Base-by-base conservation (phyloP, 768 basidiomycete genomes). In the Calocybe gangraenosa region DNA sequence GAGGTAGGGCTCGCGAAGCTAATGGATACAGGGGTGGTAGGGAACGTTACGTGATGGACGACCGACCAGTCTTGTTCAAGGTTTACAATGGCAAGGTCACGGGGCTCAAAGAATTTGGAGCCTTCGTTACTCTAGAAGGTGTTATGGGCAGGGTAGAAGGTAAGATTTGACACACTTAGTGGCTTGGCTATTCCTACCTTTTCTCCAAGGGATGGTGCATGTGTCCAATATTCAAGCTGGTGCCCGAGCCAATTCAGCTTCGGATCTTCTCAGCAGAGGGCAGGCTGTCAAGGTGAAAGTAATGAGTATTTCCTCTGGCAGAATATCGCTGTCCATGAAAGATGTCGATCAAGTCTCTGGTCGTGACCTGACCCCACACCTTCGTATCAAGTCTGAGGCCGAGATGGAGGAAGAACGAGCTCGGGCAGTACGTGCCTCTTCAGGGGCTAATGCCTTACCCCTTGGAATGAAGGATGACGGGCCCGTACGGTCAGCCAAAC, bases 271-370 rank as follows among this genome's bases (percentile, higher is more conserved):
- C 41, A 85, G 79, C 50, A 78, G 92, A 47, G 84, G 85, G 17
- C 90, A 97, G 58, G 58, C 70, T 11, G 91, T 96, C 50, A 97
- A 95, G 62, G 90, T 98, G 59, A 98, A 99, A 64, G 92, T 97
- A 50, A 89, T 96, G 84, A 92, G 90, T 48, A 76, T 92, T 17
- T 89, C 92, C 1, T 91, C 89, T 3, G 79, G 45, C 50, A 81
- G 91, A 43, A 65, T 93, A 42, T 79, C 89, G 7, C 75, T 99
- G 18, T 98, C 95, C 18, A 97, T 99, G 88, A 95, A 95, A 59
- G 96, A 99, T 60, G 96, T 92, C 23, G 96, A 99, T 62, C 96
- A 99, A 62, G 65, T 61, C 13, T 84, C 84, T 0, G 96, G 95
- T 5, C 82, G 81, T 18, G 96, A 99, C 60, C 78, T 98, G 46